A percentile compares a stretch with the other conserved stretches of the same genome.
Evolutionary conservation across 2,329 filamentous ascomycete genomes (phyloP).

Genomic region (Apiospora koreana): DNA sequence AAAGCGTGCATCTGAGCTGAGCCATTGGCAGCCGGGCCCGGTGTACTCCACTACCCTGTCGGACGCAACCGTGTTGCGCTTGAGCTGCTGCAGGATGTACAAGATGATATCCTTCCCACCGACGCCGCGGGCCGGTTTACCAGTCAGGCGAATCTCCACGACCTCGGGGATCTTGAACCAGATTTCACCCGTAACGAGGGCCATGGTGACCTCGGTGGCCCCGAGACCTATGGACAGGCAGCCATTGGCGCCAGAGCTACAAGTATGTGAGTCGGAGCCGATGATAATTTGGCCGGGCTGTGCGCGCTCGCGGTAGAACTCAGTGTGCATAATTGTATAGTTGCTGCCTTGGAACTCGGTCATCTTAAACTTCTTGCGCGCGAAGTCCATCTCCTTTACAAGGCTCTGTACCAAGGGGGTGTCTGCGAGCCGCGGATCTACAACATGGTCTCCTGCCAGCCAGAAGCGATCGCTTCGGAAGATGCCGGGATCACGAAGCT

Average conservation of each 20-base stretch:
- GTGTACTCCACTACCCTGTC: conserved; percentile 47
- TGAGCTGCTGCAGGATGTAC: conserved; percentile 42
- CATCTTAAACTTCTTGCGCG: conserved; percentile 42
- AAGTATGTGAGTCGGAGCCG: conserved; percentile 49
- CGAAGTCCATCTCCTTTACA: conserved; percentile 37
- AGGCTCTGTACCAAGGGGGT: conserved; percentile 36
- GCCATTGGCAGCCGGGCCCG: conserved; percentile 38
- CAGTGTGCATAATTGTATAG: conserved; percentile 48
- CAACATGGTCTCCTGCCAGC: conserved; percentile 50
- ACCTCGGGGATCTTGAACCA: conserved; percentile 49
- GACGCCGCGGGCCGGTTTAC: conserved; percentile 35
- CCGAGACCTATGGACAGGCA: conserved; percentile 46
- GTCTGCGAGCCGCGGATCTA: conserved; percentile 44
- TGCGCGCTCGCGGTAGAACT: conserved; percentile 44
- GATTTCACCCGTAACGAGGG: conserved; percentile 45
- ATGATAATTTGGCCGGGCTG: conserved; percentile 45
- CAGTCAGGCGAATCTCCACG: conserved; percentile 40
- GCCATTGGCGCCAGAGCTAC: conserved; percentile 42
- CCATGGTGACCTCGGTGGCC: conserved; percentile 45
- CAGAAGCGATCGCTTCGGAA: conserved; percentile 52
- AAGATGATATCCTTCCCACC: conserved; percentile 49
- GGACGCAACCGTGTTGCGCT: conserved; percentile 46
- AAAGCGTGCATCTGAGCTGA: conserved; percentile 45
- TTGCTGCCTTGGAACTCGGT: conserved; percentile 34
- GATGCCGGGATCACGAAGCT: conserved; percentile 41